Base-by-base conservation (phyloP, 2,329 filamentous ascomycete genomes). In the Fusarium proliferatum region DNA sequence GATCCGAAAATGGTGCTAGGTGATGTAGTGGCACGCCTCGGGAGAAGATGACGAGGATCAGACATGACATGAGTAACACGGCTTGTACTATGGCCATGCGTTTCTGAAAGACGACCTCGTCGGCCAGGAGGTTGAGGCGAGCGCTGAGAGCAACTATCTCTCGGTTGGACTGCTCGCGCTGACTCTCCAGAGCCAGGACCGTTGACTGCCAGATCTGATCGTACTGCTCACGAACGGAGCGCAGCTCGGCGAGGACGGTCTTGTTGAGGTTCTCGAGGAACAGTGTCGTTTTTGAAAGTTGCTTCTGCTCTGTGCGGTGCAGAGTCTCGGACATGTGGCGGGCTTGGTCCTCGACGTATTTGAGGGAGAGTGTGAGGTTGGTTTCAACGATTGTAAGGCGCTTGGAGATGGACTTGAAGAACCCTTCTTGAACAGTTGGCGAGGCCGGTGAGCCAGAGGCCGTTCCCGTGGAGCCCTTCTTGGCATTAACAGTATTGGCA, bases 141-240 rank as follows among this genome's bases (percentile, higher is more conserved):
- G 91, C 86, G 77, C 92, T 94, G 60, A 98, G 87, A 6, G 95
- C 95, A 46, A 95, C 87, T 68, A 97, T 92, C 79, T 98, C 95
- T 62, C 91, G 88, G 78, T 95, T 91, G 21, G 94, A 94, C 75
- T 94, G 92, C 79, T 97, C 93, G 46, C 94, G 91, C 81, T 98
- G 96, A 46, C 91, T 92, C 80, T 98, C 95, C 19, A 98, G 89
- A 36, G 97, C 95, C 62, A 97, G 92, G 28, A 98, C 92, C 16
- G 97, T 98, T 26, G 93, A 96, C 82, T 97, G 95, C 95, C 96
- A 98, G 17, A 98, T 91, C 79, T 98, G 94, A 79, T 98, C 96
- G 81, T 98, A 98, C 80, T 98, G 93, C 66, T 92, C 90, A 59
- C 94, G 90, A 71, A 96, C 92, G 56, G 88, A 90, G 70, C 90